These are phyloP conservation scores for Hymenotorrendiella dingleyae DNA, from an alignment of 2,329 filamentous ascomycete genomes.

Conservation along the genomic window DNA sequence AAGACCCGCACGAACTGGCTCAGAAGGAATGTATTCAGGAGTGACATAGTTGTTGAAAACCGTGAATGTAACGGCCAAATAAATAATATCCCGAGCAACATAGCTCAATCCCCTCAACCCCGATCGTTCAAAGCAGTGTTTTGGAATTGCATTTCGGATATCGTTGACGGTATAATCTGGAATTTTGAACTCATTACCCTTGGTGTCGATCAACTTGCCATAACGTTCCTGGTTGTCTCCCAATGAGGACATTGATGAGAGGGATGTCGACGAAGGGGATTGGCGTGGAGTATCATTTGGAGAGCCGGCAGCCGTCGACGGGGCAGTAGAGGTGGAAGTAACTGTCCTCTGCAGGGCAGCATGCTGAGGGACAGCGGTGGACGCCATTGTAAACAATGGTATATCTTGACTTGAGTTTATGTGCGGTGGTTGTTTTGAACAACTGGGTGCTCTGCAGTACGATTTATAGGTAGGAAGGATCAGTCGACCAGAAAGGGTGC, in stretches of 20 bases:
- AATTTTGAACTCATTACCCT: slow-evolving; percentile 89
- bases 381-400: slow-evolving; percentile 25
- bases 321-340: slow-evolving; percentile 31
- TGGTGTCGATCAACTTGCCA: slow-evolving; percentile 76
- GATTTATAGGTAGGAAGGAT: no score
- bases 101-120: slow-evolving; percentile 70
- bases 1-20: slow-evolving; percentile 56
- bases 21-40: slow-evolving; percentile 71
- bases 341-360: slow-evolving; percentile 23
- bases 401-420: neutral
- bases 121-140: slow-evolving; percentile 93
- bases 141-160: slow-evolving; percentile 92
- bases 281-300: slow-evolving; percentile 53
- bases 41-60: slow-evolving; percentile 87
- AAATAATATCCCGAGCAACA: slow-evolving; percentile 73
- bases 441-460: no score
- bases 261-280: slow-evolving; percentile 78
- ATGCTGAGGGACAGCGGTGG: slow-evolving; percentile 25
- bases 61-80: slow-evolving; percentile 72
- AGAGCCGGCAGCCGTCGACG: slow-evolving; percentile 51
- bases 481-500: no score
- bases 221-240: slow-evolving; percentile 44
- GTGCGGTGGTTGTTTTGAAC: no score
- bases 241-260: slow-evolving; percentile 77
- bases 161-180: slow-evolving; percentile 98